A percentile compares a stretch with the other conserved stretches of the same genome.
Conservation (phyloP, 805 yeast species). For the Scheffersomyces lignosus region DNA sequence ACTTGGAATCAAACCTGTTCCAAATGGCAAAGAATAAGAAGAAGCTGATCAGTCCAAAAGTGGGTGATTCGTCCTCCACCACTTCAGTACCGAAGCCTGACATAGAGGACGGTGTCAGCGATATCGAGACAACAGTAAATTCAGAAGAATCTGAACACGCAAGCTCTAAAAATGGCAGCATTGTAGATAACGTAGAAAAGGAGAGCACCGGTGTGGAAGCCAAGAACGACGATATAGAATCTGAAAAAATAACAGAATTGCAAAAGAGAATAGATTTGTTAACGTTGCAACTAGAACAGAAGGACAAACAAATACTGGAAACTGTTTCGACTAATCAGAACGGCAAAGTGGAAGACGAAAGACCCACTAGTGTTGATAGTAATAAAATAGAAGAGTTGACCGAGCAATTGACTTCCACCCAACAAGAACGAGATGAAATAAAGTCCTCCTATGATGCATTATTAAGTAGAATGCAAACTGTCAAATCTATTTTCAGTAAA, state of each 20-base stretch:
- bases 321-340: neutral
- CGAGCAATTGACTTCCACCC: slow-evolving; percentile 10
- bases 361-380: neutral
- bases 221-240: no score
- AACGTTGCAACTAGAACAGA: slow-evolving; percentile 5
- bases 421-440: slow-evolving; percentile 52
- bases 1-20: no score
- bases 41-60: slow-evolving; percentile 1
- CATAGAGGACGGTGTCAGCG: no score
- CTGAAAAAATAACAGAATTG: slow-evolving; percentile 6
- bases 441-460: slow-evolving; percentile 62
- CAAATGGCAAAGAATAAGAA: neutral
- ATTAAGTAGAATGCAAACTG: slow-evolving; percentile 62
- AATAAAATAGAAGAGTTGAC: slow-evolving; percentile 3
- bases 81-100: no score
- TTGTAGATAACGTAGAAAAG: no score
- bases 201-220: no score
- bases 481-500: slow-evolving; percentile 70
- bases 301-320: neutral
- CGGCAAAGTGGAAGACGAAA: neutral
- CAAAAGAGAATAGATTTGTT: slow-evolving; percentile 6
- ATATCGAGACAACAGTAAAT: no score
- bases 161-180: no score
- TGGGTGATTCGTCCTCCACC: no score
- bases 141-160: no score